A percentile compares a stretch with the other conserved stretches of the same genome.
Conservation (phyloP, 2,329 filamentous ascomycete species). For the Colletotrichum spinosum region DNA sequence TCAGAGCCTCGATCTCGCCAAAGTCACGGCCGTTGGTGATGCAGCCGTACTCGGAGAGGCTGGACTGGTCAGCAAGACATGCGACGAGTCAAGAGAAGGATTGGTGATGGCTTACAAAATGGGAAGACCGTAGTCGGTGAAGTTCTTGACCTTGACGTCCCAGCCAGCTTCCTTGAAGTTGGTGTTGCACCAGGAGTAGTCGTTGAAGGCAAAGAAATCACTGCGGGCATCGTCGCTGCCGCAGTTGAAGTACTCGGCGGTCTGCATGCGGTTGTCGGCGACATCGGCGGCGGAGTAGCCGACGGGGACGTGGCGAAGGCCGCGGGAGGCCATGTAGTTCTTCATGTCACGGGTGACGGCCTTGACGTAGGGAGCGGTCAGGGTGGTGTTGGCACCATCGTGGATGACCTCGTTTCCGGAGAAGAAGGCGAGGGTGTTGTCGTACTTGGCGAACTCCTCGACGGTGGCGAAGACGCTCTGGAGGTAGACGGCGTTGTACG, state of each 20-base stretch:
- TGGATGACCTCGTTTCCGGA: slow-evolving; percentile 87
- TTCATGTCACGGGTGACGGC: slow-evolving; percentile 82
- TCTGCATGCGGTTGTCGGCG: slow-evolving; percentile 84
- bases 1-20: slow-evolving; percentile 81
- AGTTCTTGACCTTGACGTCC: slow-evolving; percentile 90
- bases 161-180: slow-evolving; percentile 80
- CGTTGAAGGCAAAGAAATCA: slow-evolving; percentile 92
- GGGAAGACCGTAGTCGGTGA: slow-evolving; percentile 86
- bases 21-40: slow-evolving; percentile 85
- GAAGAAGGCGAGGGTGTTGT: slow-evolving; percentile 90
- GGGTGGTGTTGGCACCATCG: slow-evolving; percentile 70
- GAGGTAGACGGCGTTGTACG: slow-evolving; percentile 90
- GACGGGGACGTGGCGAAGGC: slow-evolving; percentile 76
- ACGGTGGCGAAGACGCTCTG: slow-evolving; percentile 89
- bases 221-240: slow-evolving; percentile 84
- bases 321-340: slow-evolving; percentile 72
- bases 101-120: slow-evolving; percentile 70
- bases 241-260: slow-evolving; percentile 94
- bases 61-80: slow-evolving; percentile 4
- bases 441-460: slow-evolving; percentile 83
- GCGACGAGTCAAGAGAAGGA: slow-evolving; percentile 1
- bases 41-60: slow-evolving; percentile 94
- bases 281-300: slow-evolving; percentile 86
- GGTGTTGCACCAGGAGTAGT: slow-evolving; percentile 88
- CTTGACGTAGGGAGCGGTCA: slow-evolving; percentile 79